A percentile compares a stretch with the other conserved stretches of the same genome.
These are phyloP conservation scores for Aspergillus novoparasiticus DNA, from an alignment of 2,329 filamentous ascomycete species.

Conservation along the genomic window DNA sequence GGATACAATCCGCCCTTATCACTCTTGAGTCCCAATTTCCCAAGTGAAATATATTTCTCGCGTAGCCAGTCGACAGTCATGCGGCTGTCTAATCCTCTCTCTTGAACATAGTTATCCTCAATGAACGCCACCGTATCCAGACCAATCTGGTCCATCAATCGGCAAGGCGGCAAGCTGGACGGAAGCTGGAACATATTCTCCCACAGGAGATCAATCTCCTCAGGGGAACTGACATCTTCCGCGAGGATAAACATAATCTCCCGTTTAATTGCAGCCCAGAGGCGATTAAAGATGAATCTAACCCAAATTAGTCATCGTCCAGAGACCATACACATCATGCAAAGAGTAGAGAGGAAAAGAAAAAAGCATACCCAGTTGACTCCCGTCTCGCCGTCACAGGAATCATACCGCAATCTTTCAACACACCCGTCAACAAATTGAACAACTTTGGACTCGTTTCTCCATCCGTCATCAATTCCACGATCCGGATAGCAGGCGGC, in stretches of 20 bases:
- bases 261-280: constrained; percentile 61
- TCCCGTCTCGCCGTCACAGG: constrained; percentile 50
- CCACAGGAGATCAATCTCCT: constrained; percentile 56
- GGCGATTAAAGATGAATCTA: constrained; percentile 56
- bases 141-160: constrained; percentile 53
- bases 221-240: constrained; percentile 52
- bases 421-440: constrained; percentile 46
- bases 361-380: constrained; percentile 44
- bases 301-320: constrained; percentile 28
- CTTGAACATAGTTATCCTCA: constrained; percentile 56
- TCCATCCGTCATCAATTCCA: constrained; percentile 59
- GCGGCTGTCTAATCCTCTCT: constrained; percentile 44
- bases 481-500: constrained; percentile 48
- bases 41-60: constrained; percentile 50
- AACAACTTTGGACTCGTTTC: constrained; percentile 48
- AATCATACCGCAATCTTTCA: constrained; percentile 44
- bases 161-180: constrained; percentile 33
- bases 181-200: constrained; percentile 38
- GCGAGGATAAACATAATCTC: constrained; percentile 53
- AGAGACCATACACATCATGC: not conserved
- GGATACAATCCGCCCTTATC: constrained; percentile 44
- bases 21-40: constrained; percentile 45
- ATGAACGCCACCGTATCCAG: constrained; percentile 58
- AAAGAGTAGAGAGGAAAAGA: not conserved
- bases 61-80: constrained; percentile 51